phyloP scores from a whole-genome alignment of 2,329 filamentous ascomycete genomes.

The Aspergillus sp. region DNA sequence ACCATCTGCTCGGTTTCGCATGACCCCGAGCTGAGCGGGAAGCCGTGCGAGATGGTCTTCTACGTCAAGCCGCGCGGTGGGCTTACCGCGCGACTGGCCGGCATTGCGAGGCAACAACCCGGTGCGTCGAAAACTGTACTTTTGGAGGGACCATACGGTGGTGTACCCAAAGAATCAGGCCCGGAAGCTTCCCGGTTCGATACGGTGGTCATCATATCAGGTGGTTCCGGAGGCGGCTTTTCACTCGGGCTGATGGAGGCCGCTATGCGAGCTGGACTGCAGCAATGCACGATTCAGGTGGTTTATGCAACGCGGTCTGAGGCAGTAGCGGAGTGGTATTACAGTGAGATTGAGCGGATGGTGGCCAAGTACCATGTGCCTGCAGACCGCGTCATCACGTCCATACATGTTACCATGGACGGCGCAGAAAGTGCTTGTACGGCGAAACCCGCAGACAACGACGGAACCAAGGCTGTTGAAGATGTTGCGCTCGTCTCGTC shows the following conservation, averaged over 20 bases:
- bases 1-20: slow-evolving; percentile 53
- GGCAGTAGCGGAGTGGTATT: slow-evolving; percentile 13
- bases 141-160: slow-evolving; percentile 61
- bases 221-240: slow-evolving; percentile 58
- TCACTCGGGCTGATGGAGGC: slow-evolving; percentile 51
- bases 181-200: slow-evolving; percentile 40
- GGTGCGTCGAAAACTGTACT: slow-evolving; percentile 45
- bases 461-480: neutral
- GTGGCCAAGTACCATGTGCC: slow-evolving; percentile 4
- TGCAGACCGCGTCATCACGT: slow-evolving; percentile 10
- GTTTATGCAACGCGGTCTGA: slow-evolving; percentile 12
- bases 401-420: slow-evolving; percentile 16
- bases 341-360: slow-evolving; percentile 2
- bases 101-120: slow-evolving; percentile 38
- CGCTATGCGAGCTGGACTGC: slow-evolving; percentile 15
- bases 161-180: slow-evolving; percentile 34
- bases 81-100: slow-evolving; percentile 49
- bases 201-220: slow-evolving; percentile 50
- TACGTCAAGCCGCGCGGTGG: slow-evolving; percentile 53
- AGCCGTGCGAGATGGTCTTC: slow-evolving; percentile 48
- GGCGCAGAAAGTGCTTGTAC: too few species aligned
- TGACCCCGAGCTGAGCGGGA: slow-evolving; percentile 7
- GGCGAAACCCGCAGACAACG: neutral
- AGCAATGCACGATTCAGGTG: slow-evolving; percentile 3
- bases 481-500: neutral